These are phyloP conservation scores for Catharanthus roseus DNA, from an alignment of 257 asterid genomes.

Conservation along the genomic window DNA sequence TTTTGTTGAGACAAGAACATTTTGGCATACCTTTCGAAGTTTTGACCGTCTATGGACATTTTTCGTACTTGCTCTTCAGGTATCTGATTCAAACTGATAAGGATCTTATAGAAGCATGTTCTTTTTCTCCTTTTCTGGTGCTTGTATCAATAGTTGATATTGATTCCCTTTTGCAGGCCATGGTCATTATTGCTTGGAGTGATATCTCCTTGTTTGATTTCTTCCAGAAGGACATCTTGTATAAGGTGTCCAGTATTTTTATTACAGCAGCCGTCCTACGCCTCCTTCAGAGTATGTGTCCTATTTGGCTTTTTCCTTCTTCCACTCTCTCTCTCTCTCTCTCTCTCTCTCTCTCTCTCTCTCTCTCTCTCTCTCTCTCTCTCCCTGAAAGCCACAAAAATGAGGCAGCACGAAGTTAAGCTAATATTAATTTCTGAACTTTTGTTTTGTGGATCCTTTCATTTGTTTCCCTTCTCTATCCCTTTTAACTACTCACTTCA, in stretches of 20 bases:
- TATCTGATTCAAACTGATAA: slow-evolving; percentile 24
- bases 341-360: not conserved
- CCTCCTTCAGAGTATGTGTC: slow-evolving; percentile 71
- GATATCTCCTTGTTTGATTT: slow-evolving; percentile 49
- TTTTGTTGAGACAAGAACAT: slow-evolving; percentile 88
- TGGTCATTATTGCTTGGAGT: slow-evolving; percentile 81
- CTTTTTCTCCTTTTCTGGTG: slow-evolving; percentile 11
- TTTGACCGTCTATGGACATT: slow-evolving; percentile 98
- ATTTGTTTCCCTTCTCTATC: not conserved
- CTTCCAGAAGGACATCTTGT: slow-evolving; percentile 52
- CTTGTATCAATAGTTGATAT: slow-evolving; percentile 20
- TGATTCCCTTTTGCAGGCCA: slow-evolving; percentile 48
- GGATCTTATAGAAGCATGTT: slow-evolving; percentile 1
- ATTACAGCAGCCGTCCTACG: slow-evolving; percentile 91
- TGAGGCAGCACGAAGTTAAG: not conserved
- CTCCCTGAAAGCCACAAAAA: not conserved
- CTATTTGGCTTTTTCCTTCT: not conserved
- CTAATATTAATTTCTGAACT: not conserved
- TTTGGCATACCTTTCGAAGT: slow-evolving; percentile 95
- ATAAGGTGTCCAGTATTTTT: slow-evolving; percentile 71
- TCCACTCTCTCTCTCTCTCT: not conserved
- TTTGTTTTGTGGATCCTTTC: not conserved
- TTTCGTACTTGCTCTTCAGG: slow-evolving; percentile 78
- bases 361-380: not conserved
- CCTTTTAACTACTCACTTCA: slow-evolving; percentile 1